phyloP scores from a whole-genome alignment of 2,329 filamentous ascomycete species.

The Ascomycota sp. region DNA sequence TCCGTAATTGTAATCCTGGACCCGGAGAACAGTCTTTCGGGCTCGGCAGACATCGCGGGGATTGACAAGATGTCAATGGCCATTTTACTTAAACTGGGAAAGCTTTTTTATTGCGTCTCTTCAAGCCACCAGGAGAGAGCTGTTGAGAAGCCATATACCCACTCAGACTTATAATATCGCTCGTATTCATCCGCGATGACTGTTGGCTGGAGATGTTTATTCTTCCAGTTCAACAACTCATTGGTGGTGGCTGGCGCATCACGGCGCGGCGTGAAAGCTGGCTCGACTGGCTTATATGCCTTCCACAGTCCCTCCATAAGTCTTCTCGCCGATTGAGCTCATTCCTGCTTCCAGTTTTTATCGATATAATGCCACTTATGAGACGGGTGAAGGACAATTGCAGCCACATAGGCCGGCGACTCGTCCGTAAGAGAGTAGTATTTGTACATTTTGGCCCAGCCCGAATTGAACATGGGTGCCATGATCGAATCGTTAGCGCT shows the following conservation, averaged over 20 bases:
- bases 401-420: slow-evolving; percentile 2
- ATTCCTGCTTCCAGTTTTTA: slow-evolving; percentile 3
- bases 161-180: neutral
- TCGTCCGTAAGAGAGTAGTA: slow-evolving; percentile 1
- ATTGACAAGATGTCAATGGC: neutral
- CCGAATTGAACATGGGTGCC: slow-evolving; percentile 2
- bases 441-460: slow-evolving; percentile 3
- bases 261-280: neutral
- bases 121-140: neutral
- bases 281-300: slow-evolving; percentile 1
- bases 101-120: neutral
- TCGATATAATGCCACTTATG: slow-evolving; percentile 3
- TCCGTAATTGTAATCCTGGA: slow-evolving; percentile 2
- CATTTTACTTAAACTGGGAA: neutral
- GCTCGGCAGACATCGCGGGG: slow-evolving; percentile 3
- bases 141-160: neutral
- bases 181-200: neutral
- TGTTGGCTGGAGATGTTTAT: neutral
- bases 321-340: slow-evolving; percentile 1
- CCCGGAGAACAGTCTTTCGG: slow-evolving; percentile 3
- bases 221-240: neutral
- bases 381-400: slow-evolving; percentile 2
- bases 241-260: neutral
- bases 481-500: slow-evolving; percentile 1
- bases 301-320: slow-evolving; percentile 1